Base-by-base conservation (phyloP, 495 filamentous ascomycete genomes). In the Annulohypoxylon stygium region DNA sequence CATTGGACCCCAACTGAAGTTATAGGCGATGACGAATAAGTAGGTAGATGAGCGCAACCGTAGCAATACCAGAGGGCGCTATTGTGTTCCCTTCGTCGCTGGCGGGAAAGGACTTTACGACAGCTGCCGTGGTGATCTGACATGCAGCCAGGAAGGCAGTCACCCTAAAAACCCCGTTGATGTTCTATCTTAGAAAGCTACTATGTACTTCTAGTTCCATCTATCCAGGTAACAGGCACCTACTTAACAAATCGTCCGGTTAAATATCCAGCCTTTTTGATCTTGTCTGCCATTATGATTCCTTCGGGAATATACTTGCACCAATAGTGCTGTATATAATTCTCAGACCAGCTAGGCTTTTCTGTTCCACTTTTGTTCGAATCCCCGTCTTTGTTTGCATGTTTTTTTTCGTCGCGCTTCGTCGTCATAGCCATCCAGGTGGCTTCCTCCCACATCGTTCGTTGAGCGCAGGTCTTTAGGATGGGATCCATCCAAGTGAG, bases 1-100 rank as follows among this genome's bases (percentile, higher is more conserved):
- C 48, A 87, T 74, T 0, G 84, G 83, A n/a, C n/a, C n/a, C 85
- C 82, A 87, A 34, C 80, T 81, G 41, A 84, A 83, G 67, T 86
- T 84, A 62, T 86, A 85, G 5, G 81, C 73, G 7, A 84, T 79
- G 45, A 87, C 84, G 55, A 84, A 83, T 10, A 87, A 70, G 26
- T 30, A 30, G 26, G 74, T 86, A 87, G 34, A 87, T 83, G 75
- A 87, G 83, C 2, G 83, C 80, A 16, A 86, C 78, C 6, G 83
- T 84, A 0, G 83, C 86, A 54, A 84, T 82, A 14, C 81, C 82
- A 9, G 84, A 74, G 0, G 82, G 71, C 2, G 80, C 80, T 20
- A 83, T 78, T 8, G 75, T 70, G 57, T 78, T 76, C 37, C 71
- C 66, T 45, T 76, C 61, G 1, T 75, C 70, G 25, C 68, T 73